phyloP scores from a whole-genome alignment of 257 asterid species.

The Nicotiana tabacum region DNA sequence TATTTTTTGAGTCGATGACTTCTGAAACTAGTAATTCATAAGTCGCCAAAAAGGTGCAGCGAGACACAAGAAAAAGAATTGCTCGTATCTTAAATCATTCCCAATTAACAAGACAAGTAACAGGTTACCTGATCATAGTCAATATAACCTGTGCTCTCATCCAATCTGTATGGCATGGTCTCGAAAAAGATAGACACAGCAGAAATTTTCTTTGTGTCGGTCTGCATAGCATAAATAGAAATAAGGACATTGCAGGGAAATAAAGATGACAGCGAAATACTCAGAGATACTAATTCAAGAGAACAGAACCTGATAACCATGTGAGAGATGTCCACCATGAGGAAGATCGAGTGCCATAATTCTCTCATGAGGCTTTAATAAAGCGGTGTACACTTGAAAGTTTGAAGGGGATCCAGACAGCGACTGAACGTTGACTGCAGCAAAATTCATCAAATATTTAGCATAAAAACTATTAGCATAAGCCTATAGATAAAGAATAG shows the following conservation, averaged over 20 bases:
- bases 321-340: conserved; percentile 97
- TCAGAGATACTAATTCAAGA: neutral
- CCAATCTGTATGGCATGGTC: conserved; percentile 97
- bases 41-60: neutral
- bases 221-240: conserved; percentile 39
- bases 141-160: conserved; percentile 89
- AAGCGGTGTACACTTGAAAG: conserved; percentile 93
- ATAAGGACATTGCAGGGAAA: neutral
- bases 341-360: conserved; percentile 99
- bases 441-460: neutral
- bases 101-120: neutral
- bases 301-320: conserved; percentile 88
- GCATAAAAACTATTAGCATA: neutral
- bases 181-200: conserved; percentile 94
- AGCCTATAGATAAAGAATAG: neutral
- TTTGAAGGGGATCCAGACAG: conserved; percentile 95
- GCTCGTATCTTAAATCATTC: neutral
- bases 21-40: neutral
- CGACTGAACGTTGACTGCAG: conserved; percentile 89
- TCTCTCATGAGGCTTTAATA: conserved; percentile 91
- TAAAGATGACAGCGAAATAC: neutral
- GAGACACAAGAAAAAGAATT: neutral
- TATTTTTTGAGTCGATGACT: neutral
- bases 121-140: conserved; percentile 85
- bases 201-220: conserved; percentile 92